These are phyloP conservation scores for Brassica balearica DNA, from an alignment of 441 rosid genomes.

Conservation along the genomic window DNA sequence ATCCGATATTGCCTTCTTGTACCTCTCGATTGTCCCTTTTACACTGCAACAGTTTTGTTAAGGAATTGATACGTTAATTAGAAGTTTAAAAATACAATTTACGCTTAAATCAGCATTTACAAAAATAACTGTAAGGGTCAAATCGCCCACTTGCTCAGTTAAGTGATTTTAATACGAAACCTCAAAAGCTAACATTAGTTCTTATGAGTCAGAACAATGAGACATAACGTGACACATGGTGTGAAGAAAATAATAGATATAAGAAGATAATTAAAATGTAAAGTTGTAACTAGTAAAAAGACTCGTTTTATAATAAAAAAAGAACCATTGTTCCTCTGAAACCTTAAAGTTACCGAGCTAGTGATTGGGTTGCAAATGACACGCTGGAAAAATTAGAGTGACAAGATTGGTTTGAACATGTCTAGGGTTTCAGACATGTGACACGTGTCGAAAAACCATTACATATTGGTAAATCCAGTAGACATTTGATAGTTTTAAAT, in stretches of 20 bases:
- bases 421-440: conserved; percentile 39
- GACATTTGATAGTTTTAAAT: conserved; percentile 24
- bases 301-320: conserved; percentile 3
- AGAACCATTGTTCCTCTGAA: conserved; percentile 36
- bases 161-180: conserved; percentile 64
- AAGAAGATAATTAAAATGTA: background rate
- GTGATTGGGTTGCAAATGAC: conserved; percentile 75
- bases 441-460: conserved; percentile 57
- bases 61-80: conserved; percentile 8
- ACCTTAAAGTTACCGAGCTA: conserved; percentile 92
- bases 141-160: conserved; percentile 57
- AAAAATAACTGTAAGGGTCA: conserved; percentile 44
- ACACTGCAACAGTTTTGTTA: conserved; percentile 54
- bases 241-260: conserved; percentile 20
- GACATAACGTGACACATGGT: conserved; percentile 39
- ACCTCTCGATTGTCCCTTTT: conserved; percentile 87
- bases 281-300: conserved; percentile 30
- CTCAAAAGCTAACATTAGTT: conserved; percentile 51
- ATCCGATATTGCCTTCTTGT: conserved; percentile 80
- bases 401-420: conserved; percentile 60
- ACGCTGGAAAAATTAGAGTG: conserved; percentile 50
- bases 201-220: conserved; percentile 43
- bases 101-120: background rate
- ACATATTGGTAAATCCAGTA: conserved; percentile 47
- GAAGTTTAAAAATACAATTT: background rate